A percentile compares a stretch with the other conserved stretches of the same genome.
Evolutionary conservation across 2,329 filamentous ascomycete species (phyloP).

Genomic region (Stachybotrys elegans): DNA sequence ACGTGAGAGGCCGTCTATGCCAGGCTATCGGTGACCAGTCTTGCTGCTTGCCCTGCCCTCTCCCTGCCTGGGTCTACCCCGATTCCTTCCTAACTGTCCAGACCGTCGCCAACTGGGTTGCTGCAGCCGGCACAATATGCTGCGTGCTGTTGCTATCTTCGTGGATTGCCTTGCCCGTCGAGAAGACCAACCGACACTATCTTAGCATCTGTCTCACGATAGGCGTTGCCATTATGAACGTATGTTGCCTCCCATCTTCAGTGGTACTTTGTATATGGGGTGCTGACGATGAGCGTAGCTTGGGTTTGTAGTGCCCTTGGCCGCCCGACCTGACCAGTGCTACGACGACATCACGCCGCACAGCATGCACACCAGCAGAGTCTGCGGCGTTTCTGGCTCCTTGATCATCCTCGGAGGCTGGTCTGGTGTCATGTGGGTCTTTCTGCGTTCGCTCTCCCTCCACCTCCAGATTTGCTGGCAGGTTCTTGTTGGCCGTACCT

Average conservation of each 20-base stretch:
- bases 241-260: conserved; percentile 37
- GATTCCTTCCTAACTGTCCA: conserved; percentile 56
- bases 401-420: conserved; percentile 84
- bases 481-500: conserved; percentile 77
- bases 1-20: conserved; percentile 51
- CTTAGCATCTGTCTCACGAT: conserved; percentile 81
- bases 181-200: conserved; percentile 90
- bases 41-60: conserved; percentile 89
- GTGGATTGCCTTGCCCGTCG: conserved; percentile 74
- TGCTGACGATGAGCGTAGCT: conserved; percentile 47
- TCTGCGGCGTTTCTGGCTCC: conserved; percentile 84
- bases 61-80: conserved; percentile 70
- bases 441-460: conserved; percentile 82
- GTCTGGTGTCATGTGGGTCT: conserved; percentile 82
- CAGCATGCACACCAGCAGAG: conserved; percentile 75
- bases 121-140: conserved; percentile 66
- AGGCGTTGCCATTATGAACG: conserved; percentile 73
- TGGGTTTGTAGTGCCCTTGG: conserved; percentile 86
- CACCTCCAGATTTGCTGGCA: conserved; percentile 99
- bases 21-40: conserved; percentile 43
- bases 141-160: conserved; percentile 74
- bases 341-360: conserved; percentile 88
- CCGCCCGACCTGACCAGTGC: conserved; percentile 73
- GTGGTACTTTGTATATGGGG: not conserved
- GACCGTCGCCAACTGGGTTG: conserved; percentile 73